Percentiles rank a stretch among this genome's conserved stretches.
These are phyloP conservation scores for Straminergon stramineum DNA, from an alignment of 225 moss, liverwort and hornwort genomes.

Conservation along the genomic window DNA sequence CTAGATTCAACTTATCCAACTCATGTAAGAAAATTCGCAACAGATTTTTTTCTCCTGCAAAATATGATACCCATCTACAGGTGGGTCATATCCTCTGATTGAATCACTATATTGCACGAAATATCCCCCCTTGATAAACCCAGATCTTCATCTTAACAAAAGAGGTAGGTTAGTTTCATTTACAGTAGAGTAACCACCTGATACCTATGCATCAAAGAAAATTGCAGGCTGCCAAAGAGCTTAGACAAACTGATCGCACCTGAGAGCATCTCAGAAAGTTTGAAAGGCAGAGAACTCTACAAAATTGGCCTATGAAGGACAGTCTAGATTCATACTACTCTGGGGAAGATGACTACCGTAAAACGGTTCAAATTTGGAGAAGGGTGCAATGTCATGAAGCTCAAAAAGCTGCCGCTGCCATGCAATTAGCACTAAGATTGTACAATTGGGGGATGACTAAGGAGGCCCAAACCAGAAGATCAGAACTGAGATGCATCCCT, in stretches of 20 bases:
- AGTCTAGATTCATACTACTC: neutral
- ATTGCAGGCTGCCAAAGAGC: neutral
- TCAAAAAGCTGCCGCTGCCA: neutral
- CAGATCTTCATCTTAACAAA: neutral
- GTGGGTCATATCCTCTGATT: neutral
- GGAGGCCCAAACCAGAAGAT: neutral
- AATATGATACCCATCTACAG: neutral
- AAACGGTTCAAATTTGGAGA: neutral
- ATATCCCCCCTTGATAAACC: neutral
- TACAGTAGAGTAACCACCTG: neutral
- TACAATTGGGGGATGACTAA: neutral
- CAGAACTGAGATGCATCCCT: conserved; percentile 33
- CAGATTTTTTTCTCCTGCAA: neutral
- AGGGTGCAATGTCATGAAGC: neutral
- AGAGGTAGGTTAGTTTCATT: neutral
- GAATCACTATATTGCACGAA: neutral
- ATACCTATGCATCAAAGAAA: neutral
- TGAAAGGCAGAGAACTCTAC: conserved; percentile 1
- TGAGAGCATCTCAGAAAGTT: neutral
- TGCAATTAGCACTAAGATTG: neutral
- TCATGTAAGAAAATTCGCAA: neutral
- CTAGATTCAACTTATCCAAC: neutral
- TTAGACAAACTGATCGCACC: neutral
- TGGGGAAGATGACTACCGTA: neutral
- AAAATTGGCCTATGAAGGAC: conserved; percentile 11